Percentiles rank a stretch among this genome's conserved stretches.
phyloP scores from a whole-genome alignment of 352 stramenopile genomes.

The Sclerospora graminicola region DNA sequence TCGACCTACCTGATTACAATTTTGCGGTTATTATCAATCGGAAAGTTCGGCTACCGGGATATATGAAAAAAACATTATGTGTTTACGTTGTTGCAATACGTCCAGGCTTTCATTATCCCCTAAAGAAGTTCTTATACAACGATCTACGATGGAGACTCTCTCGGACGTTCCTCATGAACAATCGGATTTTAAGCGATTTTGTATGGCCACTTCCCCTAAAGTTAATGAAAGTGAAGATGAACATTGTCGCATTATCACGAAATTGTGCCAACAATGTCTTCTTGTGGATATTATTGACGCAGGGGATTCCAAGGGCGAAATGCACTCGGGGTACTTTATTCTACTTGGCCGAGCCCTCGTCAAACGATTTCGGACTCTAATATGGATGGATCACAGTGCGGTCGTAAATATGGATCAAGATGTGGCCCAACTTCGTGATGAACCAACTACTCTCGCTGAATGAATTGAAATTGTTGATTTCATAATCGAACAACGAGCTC shows the following conservation, averaged over 20 bases:
- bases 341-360: conserved; percentile 57
- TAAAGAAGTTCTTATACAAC: conserved; percentile 3
- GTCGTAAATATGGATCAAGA: conserved; percentile 74
- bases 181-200: conserved; percentile 56
- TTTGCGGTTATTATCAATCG: conserved; percentile 76
- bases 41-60: conserved; percentile 34
- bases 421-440: conserved; percentile 38
- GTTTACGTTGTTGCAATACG: conserved; percentile 27
- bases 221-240: conserved; percentile 52
- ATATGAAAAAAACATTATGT: conserved; percentile 16
- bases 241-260: conserved; percentile 73
- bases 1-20: conserved; percentile 50
- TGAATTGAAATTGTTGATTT: conserved; percentile 81
- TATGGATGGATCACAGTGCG: conserved; percentile 74
- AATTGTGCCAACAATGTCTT: conserved; percentile 57
- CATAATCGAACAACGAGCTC: conserved; percentile 69
- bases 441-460: conserved; percentile 61
- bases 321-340: conserved; percentile 76
- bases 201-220: conserved; percentile 35
- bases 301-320: conserved; percentile 70
- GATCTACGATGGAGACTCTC: conserved; percentile 20
- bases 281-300: conserved; percentile 80
- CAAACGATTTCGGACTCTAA: conserved; percentile 48
- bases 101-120: not conserved
- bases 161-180: conserved; percentile 24